Base-by-base conservation (phyloP, 2,329 filamentous ascomycete genomes). In the Dactylonectria macrodidyma region DNA sequence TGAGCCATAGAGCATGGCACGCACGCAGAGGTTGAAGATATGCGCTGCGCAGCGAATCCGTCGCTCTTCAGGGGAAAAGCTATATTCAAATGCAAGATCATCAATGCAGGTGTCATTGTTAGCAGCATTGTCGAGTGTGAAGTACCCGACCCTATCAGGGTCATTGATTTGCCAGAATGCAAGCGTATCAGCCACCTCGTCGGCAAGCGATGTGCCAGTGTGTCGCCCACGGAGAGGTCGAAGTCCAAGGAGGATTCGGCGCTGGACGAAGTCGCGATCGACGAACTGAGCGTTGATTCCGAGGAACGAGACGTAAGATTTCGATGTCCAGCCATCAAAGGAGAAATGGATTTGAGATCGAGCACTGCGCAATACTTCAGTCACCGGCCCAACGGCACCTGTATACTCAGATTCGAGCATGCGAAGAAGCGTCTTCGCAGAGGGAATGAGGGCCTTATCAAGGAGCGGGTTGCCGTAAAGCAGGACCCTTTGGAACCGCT, bases 51-150 rank as follows among this genome's bases (percentile, higher is more conserved):
- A 36, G 51, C 10, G 26, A n/a, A 54, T 54, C 51, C 26, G 11
- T 36, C 12, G 51, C 51, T 54, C 51, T 36, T 54, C 26, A 54
- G 30, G 30, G 16, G 51, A 54, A 30, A 54, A 54, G 26, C 51
- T 10, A 16, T 34, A 36, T 54, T 36, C 26, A 22, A 54, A 54
- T 34, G 14, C 26, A 22, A 54, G 30, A 19, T 54, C 26, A 11
- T 54, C 19, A 34, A 36, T 36, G n/a, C 30, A 34, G 5, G 26
- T 36, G 26, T 36, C 14, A 19, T 54, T 54, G 26, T 54, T 36
- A 6, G 51, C 51, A n/a, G 14, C 14, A 54, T 54, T 54, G 14
- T 34, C 26, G 5, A 36, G 14, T 14, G 30, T 54, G 10, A 54
- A 54, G 14, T 54, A 54, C 11, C 11, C 19, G 11, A 36, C 36